Conservation (phyloP, 2,329 filamentous ascomycete species). For the Ophiognomonia clavigignenti-juglandacearum region DNA sequence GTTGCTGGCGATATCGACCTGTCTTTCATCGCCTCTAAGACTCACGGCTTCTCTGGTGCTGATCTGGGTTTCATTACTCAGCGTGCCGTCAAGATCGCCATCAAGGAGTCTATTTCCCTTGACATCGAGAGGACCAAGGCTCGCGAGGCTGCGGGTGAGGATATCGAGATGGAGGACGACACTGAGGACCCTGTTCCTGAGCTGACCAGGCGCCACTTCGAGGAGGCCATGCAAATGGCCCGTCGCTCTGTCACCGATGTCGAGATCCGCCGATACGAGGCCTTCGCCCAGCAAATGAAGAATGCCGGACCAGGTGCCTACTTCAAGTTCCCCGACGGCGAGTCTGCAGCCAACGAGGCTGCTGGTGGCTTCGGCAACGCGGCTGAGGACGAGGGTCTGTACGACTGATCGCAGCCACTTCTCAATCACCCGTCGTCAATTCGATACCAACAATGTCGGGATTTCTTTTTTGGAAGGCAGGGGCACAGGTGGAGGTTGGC, state of each 20-base stretch:
- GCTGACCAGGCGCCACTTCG: slow-evolving; percentile 93
- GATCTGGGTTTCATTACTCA: slow-evolving; percentile 99
- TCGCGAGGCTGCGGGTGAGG: slow-evolving; percentile 78
- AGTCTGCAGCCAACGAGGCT: slow-evolving; percentile 64
- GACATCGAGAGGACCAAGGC: slow-evolving; percentile 91
- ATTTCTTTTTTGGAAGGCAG: slow-evolving; percentile 24
- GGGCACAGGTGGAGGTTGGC: background rate
- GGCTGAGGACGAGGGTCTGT: slow-evolving; percentile 94
- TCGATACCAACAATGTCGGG: slow-evolving; percentile 13
- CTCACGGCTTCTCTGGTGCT: slow-evolving; percentile 98
- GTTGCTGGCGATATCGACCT: slow-evolving; percentile 84
- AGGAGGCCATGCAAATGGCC: slow-evolving; percentile 96
- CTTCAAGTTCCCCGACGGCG: slow-evolving; percentile 85
- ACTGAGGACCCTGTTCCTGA: slow-evolving; percentile 91
- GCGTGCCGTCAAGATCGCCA: slow-evolving; percentile 97
- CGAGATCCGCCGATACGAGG: slow-evolving; percentile 96
- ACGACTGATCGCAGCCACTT: no score
- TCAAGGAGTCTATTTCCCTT: slow-evolving; percentile 87
- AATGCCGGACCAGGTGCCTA: slow-evolving; percentile 90
- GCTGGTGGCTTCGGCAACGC: slow-evolving; percentile 71
- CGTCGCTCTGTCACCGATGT: slow-evolving; percentile 93
- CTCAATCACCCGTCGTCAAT: no score
- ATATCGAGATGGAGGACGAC: slow-evolving; percentile 78
- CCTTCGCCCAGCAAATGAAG: slow-evolving; percentile 99
- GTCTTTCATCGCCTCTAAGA: slow-evolving; percentile 89